Evolutionary conservation across 2,329 filamentous ascomycete genomes (phyloP), one percentile per base, ranked within the genome.

Genomic region (Polytolypa hystricis): DNA sequence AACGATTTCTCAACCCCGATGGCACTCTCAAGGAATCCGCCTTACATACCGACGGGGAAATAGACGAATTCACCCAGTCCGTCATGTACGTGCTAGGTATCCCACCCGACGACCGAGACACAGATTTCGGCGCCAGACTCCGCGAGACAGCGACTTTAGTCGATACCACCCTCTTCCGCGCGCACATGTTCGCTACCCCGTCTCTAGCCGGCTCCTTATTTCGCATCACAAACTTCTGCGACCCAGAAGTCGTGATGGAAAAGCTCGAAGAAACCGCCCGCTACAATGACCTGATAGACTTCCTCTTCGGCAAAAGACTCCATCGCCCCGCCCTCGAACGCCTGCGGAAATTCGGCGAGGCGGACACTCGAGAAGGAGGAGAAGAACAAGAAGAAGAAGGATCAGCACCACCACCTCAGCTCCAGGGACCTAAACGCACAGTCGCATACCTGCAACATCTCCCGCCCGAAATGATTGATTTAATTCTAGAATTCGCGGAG

Each of bases 251-350:
- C 2, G 89, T 98, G 15, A 91, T 94, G 54, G 84, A 94, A 58
- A 86, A 86, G 50, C 67, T 98, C 4, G 77, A 94, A 41, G 84
- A 94, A 55, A 84, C 80, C 27, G 83, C 83, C 40, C 77, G 87
- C 20, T 95, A 93, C 59, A 89, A 81, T 35, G 89, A 96, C 61
- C 67, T 98, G 2, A 86, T 98, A n/a, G 89, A 96, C 57, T 98
- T 98, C 55, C 79, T 96, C 47, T 85, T 93, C 51, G 91, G 91
- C 44, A 98, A 98, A 64, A 87, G 81, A 57, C 71, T 96, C 27
- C 91, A 98, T 59, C 77, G 80, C 12, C 79, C 93, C 52, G 89
- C 91, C 0, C 64, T 98, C 12, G 81, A 85, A 46, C 65, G 95
- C 19, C 70, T 98, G 1, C 74, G 76, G 47, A 81, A 79, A 44